phyloP scores from a whole-genome alignment of 2,329 filamentous ascomycete genomes.

The Pseudogymnoascus sp. region DNA sequence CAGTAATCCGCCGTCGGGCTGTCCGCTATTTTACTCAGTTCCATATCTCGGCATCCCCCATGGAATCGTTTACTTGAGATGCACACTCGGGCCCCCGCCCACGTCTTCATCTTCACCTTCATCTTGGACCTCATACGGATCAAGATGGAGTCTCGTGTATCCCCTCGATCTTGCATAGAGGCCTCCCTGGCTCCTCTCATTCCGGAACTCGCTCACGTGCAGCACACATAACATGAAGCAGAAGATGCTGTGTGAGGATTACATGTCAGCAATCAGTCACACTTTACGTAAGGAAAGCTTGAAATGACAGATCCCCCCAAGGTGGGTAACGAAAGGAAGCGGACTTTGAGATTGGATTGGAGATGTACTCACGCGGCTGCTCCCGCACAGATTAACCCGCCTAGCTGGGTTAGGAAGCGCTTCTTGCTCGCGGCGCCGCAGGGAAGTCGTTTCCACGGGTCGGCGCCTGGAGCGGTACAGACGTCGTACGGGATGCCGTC shows the following conservation, averaged over 20 bases:
- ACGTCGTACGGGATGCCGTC: not conserved
- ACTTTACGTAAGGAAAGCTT: not conserved
- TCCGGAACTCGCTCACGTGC: not conserved
- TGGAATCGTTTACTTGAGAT: not conserved
- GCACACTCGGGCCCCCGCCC: not conserved
- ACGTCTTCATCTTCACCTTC: constrained; percentile 6
- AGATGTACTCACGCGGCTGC: not conserved
- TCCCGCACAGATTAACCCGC: not conserved
- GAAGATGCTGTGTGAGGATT: not conserved
- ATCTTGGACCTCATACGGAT: constrained; percentile 1
- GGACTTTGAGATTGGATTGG: not conserved
- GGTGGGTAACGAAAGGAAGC: not conserved
- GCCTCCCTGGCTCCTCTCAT: not conserved
- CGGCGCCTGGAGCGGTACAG: not conserved
- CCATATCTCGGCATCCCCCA: not conserved
- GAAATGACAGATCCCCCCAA: not conserved
- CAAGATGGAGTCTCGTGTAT: not conserved
- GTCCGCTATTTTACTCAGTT: not conserved
- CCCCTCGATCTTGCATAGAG: not conserved
- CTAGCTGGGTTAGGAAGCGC: not conserved
- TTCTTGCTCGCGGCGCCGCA: not conserved
- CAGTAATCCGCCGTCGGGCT: not conserved
- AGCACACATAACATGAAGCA: not conserved
- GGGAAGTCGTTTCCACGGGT: not conserved
- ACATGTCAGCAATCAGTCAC: not conserved